Percentiles rank a stretch among this genome's conserved stretches.
These are phyloP conservation scores for Blastobotrys mokoenaii DNA, from an alignment of 805 yeast genomes.

Conservation along the genomic window DNA sequence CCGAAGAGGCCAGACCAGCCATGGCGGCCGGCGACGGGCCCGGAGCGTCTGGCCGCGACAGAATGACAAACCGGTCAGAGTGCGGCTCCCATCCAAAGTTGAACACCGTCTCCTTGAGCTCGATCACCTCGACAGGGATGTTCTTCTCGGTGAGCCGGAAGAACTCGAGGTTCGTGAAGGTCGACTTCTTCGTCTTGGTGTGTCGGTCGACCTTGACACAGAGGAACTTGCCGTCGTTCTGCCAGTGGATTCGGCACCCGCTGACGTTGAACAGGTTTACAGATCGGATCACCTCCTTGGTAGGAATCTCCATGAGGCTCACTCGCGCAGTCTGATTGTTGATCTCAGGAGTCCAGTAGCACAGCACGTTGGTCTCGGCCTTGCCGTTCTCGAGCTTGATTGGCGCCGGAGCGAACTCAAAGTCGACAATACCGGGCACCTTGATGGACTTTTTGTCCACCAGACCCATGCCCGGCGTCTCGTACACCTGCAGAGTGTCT, in stretches of 20 bases:
- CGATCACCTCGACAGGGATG: conserved; percentile 90
- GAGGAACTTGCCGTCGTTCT: conserved; percentile 69
- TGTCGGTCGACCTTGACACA: conserved; percentile 96
- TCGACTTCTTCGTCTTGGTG: conserved; percentile 87
- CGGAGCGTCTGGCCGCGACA: conserved; percentile 37
- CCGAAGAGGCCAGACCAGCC: conserved; percentile 14
- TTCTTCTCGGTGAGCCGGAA: conserved; percentile 82
- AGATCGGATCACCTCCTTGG: conserved; percentile 76
- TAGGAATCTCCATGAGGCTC: conserved; percentile 77
- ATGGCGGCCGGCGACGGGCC: conserved; percentile 35
- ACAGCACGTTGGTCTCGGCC: conserved; percentile 48
- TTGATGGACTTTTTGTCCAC: conserved; percentile 80
- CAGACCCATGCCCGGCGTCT: conserved; percentile 66
- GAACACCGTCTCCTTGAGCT: conserved; percentile 78
- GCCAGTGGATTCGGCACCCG: conserved; percentile 91
- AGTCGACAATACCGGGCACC: conserved; percentile 78
- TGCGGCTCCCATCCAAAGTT: conserved; percentile 95
- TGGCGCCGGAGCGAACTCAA: conserved; percentile 91
- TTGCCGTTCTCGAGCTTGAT: conserved; percentile 54
- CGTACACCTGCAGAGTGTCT: conserved; percentile 85
- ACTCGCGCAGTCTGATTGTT: conserved; percentile 92
- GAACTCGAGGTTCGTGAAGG: conserved; percentile 85
- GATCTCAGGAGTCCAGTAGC: conserved; percentile 96
- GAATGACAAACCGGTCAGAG: conserved; percentile 76
- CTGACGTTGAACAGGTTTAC: conserved; percentile 91